Evolutionary conservation across 805 yeast genomes (phyloP).

Genomic region (Jamesozyma piceae): DNA sequence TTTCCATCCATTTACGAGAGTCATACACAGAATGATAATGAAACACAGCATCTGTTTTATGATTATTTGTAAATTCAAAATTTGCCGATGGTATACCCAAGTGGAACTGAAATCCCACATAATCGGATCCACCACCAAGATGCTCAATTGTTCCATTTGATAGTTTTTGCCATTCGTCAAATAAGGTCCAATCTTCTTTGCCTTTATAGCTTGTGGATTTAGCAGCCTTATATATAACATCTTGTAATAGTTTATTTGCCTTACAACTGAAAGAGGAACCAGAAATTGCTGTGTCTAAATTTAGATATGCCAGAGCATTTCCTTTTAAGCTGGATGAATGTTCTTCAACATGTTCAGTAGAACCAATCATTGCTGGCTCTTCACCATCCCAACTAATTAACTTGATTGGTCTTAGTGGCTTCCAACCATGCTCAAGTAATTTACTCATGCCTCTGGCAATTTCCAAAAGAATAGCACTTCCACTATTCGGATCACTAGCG

Average conservation of each 20-base stretch:
- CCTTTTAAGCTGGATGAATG: conserved; percentile 36
- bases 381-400: conserved; percentile 80
- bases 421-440: conserved; percentile 48
- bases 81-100: conserved; percentile 58
- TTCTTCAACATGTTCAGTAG: conserved; percentile 70
- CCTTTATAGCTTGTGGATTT: conserved; percentile 37
- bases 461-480: conserved; percentile 42
- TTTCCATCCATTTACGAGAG: conserved; percentile 45
- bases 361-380: conserved; percentile 62
- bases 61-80: conserved; percentile 35
- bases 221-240: conserved; percentile 38
- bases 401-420: conserved; percentile 59
- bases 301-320: conserved; percentile 47
- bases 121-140: conserved; percentile 46
- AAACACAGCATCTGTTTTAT: conserved; percentile 40
- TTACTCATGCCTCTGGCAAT: conserved; percentile 42
- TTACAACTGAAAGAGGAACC: conserved; percentile 42
- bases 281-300: conserved; percentile 40
- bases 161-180: conserved; percentile 38
- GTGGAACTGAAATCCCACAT: conserved; percentile 52
- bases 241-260: conserved; percentile 49
- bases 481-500: conserved; percentile 43
- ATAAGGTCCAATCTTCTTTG: conserved; percentile 33
- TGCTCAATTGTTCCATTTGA: conserved; percentile 33
- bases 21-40: conserved; percentile 54